Conservation (phyloP, 192 early-diverging fungal species). For the Coemansia sp. region DNA sequence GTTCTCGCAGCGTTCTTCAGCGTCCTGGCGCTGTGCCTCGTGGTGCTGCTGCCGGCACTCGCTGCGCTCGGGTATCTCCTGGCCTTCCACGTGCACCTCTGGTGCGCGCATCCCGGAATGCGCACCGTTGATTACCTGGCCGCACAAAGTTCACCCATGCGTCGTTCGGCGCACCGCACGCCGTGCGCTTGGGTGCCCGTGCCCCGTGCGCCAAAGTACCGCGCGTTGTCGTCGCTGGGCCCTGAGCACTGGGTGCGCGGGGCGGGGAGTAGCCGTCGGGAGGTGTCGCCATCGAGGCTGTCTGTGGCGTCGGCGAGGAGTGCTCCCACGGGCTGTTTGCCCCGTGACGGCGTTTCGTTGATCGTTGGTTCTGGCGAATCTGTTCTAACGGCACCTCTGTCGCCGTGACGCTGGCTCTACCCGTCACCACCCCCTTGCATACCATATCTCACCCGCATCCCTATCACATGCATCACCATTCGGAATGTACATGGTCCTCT, state of each 20-base stretch:
- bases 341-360: constrained; percentile 18
- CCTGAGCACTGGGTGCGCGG: too few species aligned
- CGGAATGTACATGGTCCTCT: too few species aligned
- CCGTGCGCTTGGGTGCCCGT: too few species aligned
- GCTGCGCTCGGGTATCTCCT: constrained; percentile 34
- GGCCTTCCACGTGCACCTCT: constrained; percentile 35
- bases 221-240: too few species aligned
- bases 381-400: constrained; percentile 8
- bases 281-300: constrained; percentile 3
- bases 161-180: too few species aligned
- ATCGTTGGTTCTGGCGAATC: constrained; percentile 39
- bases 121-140: constrained; percentile 36
- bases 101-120: constrained; percentile 21
- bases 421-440: too few species aligned
- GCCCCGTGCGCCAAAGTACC: too few species aligned
- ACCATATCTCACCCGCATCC: too few species aligned
- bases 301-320: background rate
- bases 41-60: constrained; percentile 20
- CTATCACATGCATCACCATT: too few species aligned
- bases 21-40: constrained; percentile 18
- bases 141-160: too few species aligned
- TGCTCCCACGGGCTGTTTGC: constrained; percentile 15
- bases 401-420: constrained; percentile 9
- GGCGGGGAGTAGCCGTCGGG: background rate
- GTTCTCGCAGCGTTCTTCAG: constrained; percentile 17